phyloP scores from a whole-genome alignment of 495 filamentous ascomycete genomes.

The Peziza echinospora region DNA sequence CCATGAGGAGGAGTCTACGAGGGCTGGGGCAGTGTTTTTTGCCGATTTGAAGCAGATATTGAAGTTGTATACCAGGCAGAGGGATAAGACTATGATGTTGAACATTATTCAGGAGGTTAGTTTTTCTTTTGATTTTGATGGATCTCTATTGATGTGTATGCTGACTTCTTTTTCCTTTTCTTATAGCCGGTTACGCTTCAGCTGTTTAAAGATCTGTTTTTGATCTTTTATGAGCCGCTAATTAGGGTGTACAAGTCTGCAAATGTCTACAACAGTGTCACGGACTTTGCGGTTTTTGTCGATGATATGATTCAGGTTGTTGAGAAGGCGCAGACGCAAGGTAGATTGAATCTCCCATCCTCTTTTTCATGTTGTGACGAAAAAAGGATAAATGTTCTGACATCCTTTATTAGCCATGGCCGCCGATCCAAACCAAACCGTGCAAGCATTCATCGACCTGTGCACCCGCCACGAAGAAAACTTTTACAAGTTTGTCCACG shows the following conservation, averaged over 20 bases:
- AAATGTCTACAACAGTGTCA: constrained; percentile 91
- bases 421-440: constrained; percentile 91
- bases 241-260: constrained; percentile 95
- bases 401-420: constrained; percentile 44
- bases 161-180: not conserved
- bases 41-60: constrained; percentile 85
- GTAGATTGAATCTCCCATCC: too few relatives aligned
- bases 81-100: constrained; percentile 95
- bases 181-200: constrained; percentile 57
- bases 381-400: too few relatives aligned
- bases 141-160: not conserved
- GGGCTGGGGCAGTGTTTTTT: constrained; percentile 70
- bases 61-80: constrained; percentile 73
- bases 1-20: constrained; percentile 72
- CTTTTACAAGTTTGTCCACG: constrained; percentile 97
- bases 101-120: constrained; percentile 66
- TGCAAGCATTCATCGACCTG: constrained; percentile 95
- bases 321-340: constrained; percentile 65
- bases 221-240: constrained; percentile 95
- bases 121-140: not conserved
- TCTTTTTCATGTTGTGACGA: not conserved
- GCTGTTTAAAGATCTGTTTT: constrained; percentile 87
- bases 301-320: constrained; percentile 81
- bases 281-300: constrained; percentile 79
- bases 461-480: constrained; percentile 86